phyloP scores from a whole-genome alignment of 2,329 filamentous ascomycete genomes.

The Phialophora chinensis region DNA sequence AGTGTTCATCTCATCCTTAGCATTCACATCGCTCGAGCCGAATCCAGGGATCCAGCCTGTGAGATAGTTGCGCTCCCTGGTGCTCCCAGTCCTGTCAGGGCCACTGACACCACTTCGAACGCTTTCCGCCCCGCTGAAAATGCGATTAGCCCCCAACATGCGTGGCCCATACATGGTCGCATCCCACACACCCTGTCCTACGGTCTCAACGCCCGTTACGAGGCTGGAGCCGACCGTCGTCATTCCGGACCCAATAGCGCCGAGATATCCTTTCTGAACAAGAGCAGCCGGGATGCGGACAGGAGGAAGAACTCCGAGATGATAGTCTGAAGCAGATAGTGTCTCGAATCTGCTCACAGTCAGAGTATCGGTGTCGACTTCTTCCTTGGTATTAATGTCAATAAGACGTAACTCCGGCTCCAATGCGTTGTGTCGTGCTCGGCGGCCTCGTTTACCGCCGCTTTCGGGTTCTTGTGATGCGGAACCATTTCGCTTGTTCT shows the following conservation, averaged over 20 bases:
- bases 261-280: constrained; percentile 74
- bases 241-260: constrained; percentile 66
- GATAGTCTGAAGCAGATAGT: constrained; percentile 87
- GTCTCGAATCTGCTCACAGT: constrained; percentile 85
- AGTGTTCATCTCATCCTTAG: constrained; percentile 53
- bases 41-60: constrained; percentile 59
- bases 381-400: constrained; percentile 79
- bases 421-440: constrained; percentile 75
- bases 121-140: constrained; percentile 83
- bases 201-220: constrained; percentile 50
- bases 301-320: constrained; percentile 81
- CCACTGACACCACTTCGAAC: constrained; percentile 63
- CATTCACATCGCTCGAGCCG: constrained; percentile 46
- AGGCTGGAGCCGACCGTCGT: constrained; percentile 37
- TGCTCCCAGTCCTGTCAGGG: constrained; percentile 54
- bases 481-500: constrained; percentile 71
- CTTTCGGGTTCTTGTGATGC: constrained; percentile 58
- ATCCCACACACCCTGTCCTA: constrained; percentile 83
- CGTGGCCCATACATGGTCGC: constrained; percentile 85
- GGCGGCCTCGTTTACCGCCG: constrained; percentile 43
- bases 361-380: constrained; percentile 85
- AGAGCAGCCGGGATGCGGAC: constrained; percentile 69
- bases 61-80: constrained; percentile 58
- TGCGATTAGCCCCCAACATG: constrained; percentile 52
- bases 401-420: constrained; percentile 91